Percentiles rank a stretch among this genome's conserved stretches.
Conservation (phyloP, 805 yeast genomes). For the Hanseniaspora opuntiae region DNA sequence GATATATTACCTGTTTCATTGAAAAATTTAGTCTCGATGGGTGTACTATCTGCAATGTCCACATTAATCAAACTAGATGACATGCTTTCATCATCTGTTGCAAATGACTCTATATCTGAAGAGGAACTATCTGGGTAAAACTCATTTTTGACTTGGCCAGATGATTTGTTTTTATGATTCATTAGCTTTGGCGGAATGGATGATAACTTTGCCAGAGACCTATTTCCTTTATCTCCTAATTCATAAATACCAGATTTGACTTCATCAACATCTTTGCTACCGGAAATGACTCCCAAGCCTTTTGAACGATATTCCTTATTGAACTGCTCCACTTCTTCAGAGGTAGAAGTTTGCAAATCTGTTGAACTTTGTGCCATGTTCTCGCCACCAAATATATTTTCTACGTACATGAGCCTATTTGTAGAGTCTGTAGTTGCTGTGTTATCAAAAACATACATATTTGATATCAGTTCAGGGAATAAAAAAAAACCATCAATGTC, state of each 20-base stretch:
- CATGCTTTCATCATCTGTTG: neutral
- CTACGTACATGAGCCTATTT: too few species aligned
- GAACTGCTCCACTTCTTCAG: neutral
- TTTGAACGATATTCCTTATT: neutral
- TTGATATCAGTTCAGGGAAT: conserved; percentile 11
- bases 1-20: neutral
- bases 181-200: neutral
- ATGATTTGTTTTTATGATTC: neutral
- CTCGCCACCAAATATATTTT: neutral
- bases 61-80: neutral
- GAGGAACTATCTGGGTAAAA: conserved; percentile 4
- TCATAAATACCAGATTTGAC: neutral
- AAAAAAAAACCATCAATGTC: conserved; percentile 24
- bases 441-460: neutral
- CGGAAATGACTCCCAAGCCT: neutral
- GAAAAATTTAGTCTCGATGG: neutral
- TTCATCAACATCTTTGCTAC: neutral
- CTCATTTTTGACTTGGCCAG: neutral
- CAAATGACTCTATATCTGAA: neutral
- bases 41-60: neutral
- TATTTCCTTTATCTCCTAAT: neutral
- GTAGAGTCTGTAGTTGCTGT: neutral
- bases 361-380: neutral
- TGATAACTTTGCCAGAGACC: neutral
- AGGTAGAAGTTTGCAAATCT: neutral